A percentile compares a stretch with the other conserved stretches of the same genome.
These are phyloP conservation scores for Cenococcum geophilum DNA, from an alignment of 495 filamentous ascomycete genomes.

Conservation along the genomic window DNA sequence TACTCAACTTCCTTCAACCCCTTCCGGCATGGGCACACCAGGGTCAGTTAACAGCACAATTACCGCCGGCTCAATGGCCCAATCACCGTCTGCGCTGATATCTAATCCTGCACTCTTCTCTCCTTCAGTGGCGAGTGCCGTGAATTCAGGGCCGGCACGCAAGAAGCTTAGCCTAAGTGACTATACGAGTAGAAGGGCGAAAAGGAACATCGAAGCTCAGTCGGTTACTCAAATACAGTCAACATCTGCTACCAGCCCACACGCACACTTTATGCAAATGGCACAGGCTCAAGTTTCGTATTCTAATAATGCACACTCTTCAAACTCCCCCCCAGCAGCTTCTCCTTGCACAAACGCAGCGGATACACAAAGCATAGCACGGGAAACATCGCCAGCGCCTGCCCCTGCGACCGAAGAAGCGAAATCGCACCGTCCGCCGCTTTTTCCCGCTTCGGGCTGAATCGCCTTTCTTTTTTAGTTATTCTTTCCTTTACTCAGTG, in stretches of 20 bases:
- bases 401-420: neutral
- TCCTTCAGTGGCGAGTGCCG: conserved; percentile 39
- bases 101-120: conserved; percentile 39
- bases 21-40: conserved; percentile 41
- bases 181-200: conserved; percentile 53
- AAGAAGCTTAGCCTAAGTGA: conserved; percentile 73
- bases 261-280: neutral
- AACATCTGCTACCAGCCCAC: neutral
- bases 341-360: neutral
- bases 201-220: conserved; percentile 1
- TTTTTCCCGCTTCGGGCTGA: neutral
- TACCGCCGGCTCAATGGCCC: conserved; percentile 35
- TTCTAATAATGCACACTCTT: neutral
- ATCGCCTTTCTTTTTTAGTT: neutral
- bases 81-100: conserved; percentile 49
- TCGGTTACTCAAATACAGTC: neutral
- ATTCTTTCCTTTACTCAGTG: neutral
- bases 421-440: neutral
- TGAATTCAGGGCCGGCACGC: conserved; percentile 55
- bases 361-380: neutral
- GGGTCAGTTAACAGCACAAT: conserved; percentile 17
- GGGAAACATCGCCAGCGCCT: neutral
- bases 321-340: neutral
- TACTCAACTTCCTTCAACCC: conserved; percentile 40
- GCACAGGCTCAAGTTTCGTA: neutral